phyloP scores from a whole-genome alignment of 176 grass and related monocot species.

The Phoenix roebelenii region DNA sequence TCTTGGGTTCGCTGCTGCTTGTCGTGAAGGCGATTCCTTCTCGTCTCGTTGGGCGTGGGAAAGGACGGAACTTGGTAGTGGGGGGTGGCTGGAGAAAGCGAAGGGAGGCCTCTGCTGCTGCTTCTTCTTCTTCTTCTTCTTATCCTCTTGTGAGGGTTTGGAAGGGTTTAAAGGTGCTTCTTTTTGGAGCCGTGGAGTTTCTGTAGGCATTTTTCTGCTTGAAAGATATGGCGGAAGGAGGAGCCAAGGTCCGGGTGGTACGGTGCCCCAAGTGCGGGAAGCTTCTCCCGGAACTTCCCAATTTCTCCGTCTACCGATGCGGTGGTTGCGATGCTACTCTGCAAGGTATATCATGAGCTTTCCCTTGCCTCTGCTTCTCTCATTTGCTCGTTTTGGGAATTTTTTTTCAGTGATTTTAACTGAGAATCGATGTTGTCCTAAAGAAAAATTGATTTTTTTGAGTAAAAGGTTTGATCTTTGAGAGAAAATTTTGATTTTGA shows the following conservation, averaged over 20 bases:
- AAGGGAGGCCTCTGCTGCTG: not conserved
- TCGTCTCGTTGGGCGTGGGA: not conserved
- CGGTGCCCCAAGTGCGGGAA: conserved; percentile 93
- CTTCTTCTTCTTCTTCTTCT: too few relatives aligned
- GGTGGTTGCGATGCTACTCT: conserved; percentile 80
- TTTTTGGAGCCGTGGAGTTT: too few relatives aligned
- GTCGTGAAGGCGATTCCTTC: not conserved
- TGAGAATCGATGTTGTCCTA: too few relatives aligned
- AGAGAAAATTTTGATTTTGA: too few relatives aligned
- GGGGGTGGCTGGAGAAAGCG: not conserved
- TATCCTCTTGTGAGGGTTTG: too few relatives aligned
- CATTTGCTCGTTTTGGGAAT: not conserved
- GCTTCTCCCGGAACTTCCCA: conserved; percentile 84
- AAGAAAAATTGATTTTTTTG: too few relatives aligned
- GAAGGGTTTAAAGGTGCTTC: too few relatives aligned
- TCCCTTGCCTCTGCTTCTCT: not conserved
- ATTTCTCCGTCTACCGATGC: conserved; percentile 81
- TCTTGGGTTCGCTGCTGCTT: not conserved
- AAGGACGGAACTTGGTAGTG: not conserved
- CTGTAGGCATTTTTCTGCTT: too few relatives aligned
- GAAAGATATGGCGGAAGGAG: conserved; percentile 15
- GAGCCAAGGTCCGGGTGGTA: conserved; percentile 60
- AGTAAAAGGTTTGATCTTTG: too few relatives aligned
- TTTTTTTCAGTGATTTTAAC: not conserved
- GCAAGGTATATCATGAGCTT: conserved; percentile 30